Base-by-base conservation (phyloP, 768 basidiomycete genomes). In the Tephrocybe sp. region DNA sequence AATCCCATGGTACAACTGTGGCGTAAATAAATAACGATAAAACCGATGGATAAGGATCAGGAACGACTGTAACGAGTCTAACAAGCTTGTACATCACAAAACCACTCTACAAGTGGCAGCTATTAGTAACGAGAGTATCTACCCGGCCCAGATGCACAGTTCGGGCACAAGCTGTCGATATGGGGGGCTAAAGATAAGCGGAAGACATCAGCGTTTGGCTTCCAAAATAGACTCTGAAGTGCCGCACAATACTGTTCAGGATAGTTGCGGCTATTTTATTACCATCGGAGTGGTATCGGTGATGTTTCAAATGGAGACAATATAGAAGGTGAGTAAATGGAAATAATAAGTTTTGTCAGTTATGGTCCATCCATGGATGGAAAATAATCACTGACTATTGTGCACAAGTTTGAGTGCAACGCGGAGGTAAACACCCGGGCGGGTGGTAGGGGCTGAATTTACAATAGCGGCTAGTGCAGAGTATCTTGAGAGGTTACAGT, bases 361-460 rank as follows among this genome's bases (percentile, higher is more conserved):
- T 4, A 36, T 8, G 33, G 18, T 6, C 3, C 8, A 11, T 15
- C 21, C 12, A 30, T 12, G n/a, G 21, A 20, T 17, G 18, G 18
- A 2, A 39, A 34, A 12, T 17, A 24, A 21, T 4, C 2, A 65
- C 70, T 51, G 59, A 82, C 80, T 77, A 79, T 61, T 81, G 80
- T 59, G 49, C 41, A 38, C 69, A 71, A 15, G 64, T 70, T n/a
- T 44, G 60, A 23, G 52, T 74, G 68, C 83, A 85, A 1, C 30
- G 30, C 0, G 77, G 78, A 14, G 64, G 71, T 1, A 51, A 60
- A 48, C 81, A 83, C 36, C 60, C 66, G 2, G 51, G 51, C 0
- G 79, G 78, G 55, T 84, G 83, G 47, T 65, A 68, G 0, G 80
- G 73, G 43, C 82, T 84, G 59, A 84, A 82, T 38, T 49, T 55